These are phyloP conservation scores for Suillus occidentalis DNA, from an alignment of 768 basidiomycete genomes.

Conservation along the genomic window DNA sequence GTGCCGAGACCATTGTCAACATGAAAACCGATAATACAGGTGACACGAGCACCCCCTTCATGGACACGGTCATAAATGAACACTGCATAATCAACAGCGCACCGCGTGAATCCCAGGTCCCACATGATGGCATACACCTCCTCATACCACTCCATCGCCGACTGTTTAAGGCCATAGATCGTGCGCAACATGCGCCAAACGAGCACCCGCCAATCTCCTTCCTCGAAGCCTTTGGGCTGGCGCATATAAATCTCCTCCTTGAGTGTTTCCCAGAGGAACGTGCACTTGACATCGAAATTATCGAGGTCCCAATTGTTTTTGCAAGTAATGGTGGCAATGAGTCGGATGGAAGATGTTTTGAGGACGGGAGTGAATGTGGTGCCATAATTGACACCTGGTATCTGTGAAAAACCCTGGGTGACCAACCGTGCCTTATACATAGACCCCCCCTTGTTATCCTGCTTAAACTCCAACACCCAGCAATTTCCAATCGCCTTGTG, in stretches of 20 bases:
- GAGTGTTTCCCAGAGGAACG: neutral
- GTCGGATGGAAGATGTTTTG: neutral
- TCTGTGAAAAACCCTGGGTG: neutral
- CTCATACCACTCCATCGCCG: too few species aligned
- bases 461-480: conserved; percentile 1
- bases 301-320: neutral
- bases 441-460: neutral
- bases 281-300: neutral
- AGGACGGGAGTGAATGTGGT: neutral
- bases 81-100: too few species aligned
- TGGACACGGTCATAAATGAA: too few species aligned
- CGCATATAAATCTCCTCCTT: neutral
- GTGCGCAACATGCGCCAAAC: too few species aligned
- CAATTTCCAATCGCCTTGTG: neutral
- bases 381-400: neutral
- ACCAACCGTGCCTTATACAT: neutral
- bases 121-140: too few species aligned
- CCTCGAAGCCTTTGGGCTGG: too few species aligned
- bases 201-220: too few species aligned
- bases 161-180: too few species aligned
- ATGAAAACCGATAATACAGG: too few species aligned
- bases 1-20: too few species aligned
- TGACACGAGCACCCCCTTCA: too few species aligned
- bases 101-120: too few species aligned
- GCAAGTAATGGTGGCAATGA: neutral